Base-by-base conservation (phyloP, 2,329 filamentous ascomycete genomes). In the Trichoderma guizhouense region DNA sequence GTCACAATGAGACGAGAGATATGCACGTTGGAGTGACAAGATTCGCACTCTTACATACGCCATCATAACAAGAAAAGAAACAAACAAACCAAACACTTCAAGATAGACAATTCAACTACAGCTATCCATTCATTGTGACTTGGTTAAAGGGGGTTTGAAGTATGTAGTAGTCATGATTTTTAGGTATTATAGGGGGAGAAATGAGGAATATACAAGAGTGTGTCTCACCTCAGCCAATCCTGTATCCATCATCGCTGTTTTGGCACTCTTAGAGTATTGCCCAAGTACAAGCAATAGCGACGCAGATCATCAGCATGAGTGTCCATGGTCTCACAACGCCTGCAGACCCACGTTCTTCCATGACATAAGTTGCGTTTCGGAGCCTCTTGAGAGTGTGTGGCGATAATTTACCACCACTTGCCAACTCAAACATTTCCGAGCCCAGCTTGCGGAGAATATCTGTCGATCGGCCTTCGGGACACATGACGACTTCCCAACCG, bases 401-500 rank as follows among this genome's bases (percentile, higher is more conserved):
- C 11, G 81, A 81, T 36, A 87, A 77, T 24, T 76, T 77, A 1
- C 85, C 83, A 1, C 81, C 79, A 12, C 79, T 81, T 24, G 84
- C 86, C 24, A 90, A 78, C 72, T 83, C 79, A 28, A 82, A 80
- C 75, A 90, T 78, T 78, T 89, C 83, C 14, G 82, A 76, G 18
- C 84, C 83, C 75, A 89, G 84, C 6, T 86, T 85, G 34, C 80
- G 81, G 39, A 90, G 78, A 72, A 90, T 90, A 76, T 89, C 85
- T 47, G 88, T 90, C 73, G 87, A 89, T 65, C 88, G 80, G 11
- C 88, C 88, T 14, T 77, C 78, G 1, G 93, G 93, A 79, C 93
- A 96, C 79, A 96, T 93, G 11, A 92, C 86, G 15, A 96, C 86
- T 79, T 95, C 89, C 85, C 92, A 96, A 0, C 92, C 92, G 26